Evolutionary conservation across 495 filamentous ascomycete species (phyloP), one percentile per base, ranked within the genome.

Genomic region (Penicillium herquei): DNA sequence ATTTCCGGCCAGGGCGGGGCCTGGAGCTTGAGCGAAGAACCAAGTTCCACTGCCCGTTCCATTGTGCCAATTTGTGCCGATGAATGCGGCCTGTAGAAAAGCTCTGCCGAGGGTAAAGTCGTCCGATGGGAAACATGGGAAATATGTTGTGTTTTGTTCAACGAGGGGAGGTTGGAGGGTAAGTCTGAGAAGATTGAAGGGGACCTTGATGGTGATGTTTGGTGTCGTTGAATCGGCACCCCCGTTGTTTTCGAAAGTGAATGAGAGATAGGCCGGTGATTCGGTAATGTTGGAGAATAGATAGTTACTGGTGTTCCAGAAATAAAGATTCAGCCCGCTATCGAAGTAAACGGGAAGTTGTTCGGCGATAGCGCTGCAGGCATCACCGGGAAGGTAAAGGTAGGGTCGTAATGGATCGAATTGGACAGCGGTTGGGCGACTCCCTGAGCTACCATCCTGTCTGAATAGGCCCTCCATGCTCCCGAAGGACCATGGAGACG

Each of bases 21-120:
- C 78, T 5, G 78, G 78, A 30, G 78, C 78, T 58, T 81, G 78
- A 6, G 76, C 78, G 14, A 81, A 62, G 61, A 74, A 81, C 70
- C 72, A 80, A 11, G 57, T 69, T 8, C 72, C 71, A n/a, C 59
- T 50, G 33, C 54, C 64, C 3, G 7, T 46, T 21, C 51, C 51
- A 3, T 53, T 17, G 6, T 46, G 41, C 71, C 74, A 82, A 65
- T 83, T 81, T 6, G 74, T 71, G 13, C 78, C 81, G 0, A 84
- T 54, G 52, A 84, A 84, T 6, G 81, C 77, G 21, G 79, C 80
- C 58, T 86, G 82, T 11, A 85, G 57, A 50, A 86, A 85, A 2
- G 81, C 72, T 21, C 83, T 72, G 1, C 81, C 81, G 33, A 85
- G 74, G 8, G 57, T 59, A 39, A 70, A 80, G 6, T 21, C 37